Evolutionary conservation across 177 flowering plant genomes (phyloP).

Genomic region (Telopea speciosissima): DNA sequence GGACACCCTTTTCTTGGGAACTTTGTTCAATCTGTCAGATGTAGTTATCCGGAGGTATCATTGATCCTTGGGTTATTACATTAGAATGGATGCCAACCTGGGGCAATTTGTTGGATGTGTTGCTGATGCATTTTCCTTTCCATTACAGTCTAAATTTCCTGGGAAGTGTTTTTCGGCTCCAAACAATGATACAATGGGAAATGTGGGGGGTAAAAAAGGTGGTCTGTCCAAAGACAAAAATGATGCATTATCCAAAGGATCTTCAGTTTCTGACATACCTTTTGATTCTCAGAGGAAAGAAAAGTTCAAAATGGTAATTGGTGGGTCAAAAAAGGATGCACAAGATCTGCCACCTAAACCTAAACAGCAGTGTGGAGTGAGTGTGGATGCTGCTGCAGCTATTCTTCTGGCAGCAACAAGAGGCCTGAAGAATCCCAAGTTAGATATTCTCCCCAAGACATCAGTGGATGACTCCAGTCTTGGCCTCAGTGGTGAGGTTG

Average conservation of each 20-base stretch:
- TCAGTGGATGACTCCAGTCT: constrained; percentile 25
- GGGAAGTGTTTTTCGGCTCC: constrained; percentile 33
- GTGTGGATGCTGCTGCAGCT: constrained; percentile 70
- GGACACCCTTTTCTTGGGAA: too few species aligned
- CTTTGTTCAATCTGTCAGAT: background rate
- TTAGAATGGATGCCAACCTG: background rate
- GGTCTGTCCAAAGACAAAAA: background rate
- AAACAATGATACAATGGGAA: constrained; percentile 31
- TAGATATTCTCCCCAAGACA: constrained; percentile 31
- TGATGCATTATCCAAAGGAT: constrained; percentile 19
- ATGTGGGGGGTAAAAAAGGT: constrained; percentile 20
- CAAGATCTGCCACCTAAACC: constrained; percentile 47
- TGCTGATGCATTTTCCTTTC: background rate
- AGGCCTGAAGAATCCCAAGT: constrained; percentile 55
- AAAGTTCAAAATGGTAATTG: constrained; percentile 84
- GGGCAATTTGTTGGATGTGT: background rate
- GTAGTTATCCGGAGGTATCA: background rate
- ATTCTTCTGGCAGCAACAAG: constrained; percentile 89
- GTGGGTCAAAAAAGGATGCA: constrained; percentile 68
- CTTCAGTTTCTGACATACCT: constrained; percentile 39
- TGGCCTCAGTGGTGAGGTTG: constrained; percentile 30
- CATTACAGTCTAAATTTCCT: constrained; percentile 47
- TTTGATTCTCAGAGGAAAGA: constrained; percentile 64
- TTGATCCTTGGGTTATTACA: background rate
- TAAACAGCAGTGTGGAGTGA: constrained; percentile 34